Base-by-base conservation (phyloP, 2,329 filamentous ascomycete genomes). In the Fusarium sp. region DNA sequence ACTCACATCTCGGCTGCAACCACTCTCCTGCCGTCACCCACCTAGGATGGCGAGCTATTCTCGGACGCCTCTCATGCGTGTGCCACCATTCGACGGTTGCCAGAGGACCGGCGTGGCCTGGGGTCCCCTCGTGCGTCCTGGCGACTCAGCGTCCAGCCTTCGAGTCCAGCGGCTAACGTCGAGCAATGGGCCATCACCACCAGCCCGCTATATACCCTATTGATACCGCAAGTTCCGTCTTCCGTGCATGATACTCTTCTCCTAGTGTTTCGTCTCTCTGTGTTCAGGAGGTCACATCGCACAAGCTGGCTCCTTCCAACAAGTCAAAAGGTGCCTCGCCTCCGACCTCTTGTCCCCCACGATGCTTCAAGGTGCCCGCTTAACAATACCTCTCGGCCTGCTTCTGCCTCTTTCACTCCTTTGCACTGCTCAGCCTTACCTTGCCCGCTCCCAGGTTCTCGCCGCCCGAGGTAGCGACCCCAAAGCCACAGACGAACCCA, bases 141-240 rank as follows among this genome's bases (percentile, higher is more conserved):
- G 82, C 85, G 83, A 86, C 84, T 86, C 78, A 84, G 82, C 82
- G 77, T 80, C 80, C 79, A 82, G 79, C 81, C 82, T 81, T 84
- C 81, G 66, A 77, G 67, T 63, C 65, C 81, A 82, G 84, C 81
- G 81, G 81, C 82, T 84, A 82, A 82, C 80, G 79, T 81, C 80
- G 82, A 84, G 79, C 82, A 85, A 85, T 79, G 81, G 79, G 79
- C 80, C 80, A 82, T 82, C 83, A 82, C 88, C 86, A 88, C 82
- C 85, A 87, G 84, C 85, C 73, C 86, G 86, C 87, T 88, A 89
- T 88, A 89, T 89, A 89, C 88, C 84, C 83, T 83, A 84, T 84
- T 80, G 79, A 80, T 82, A 82, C 85, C 84, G 83, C 82, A 81
- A 81, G 68, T 80, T 77, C 82, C 81, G 80, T 80, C 79, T 80